Evolutionary conservation across 1,284 basidiomycete genomes (phyloP).

Genomic region (Somion occarium): DNA sequence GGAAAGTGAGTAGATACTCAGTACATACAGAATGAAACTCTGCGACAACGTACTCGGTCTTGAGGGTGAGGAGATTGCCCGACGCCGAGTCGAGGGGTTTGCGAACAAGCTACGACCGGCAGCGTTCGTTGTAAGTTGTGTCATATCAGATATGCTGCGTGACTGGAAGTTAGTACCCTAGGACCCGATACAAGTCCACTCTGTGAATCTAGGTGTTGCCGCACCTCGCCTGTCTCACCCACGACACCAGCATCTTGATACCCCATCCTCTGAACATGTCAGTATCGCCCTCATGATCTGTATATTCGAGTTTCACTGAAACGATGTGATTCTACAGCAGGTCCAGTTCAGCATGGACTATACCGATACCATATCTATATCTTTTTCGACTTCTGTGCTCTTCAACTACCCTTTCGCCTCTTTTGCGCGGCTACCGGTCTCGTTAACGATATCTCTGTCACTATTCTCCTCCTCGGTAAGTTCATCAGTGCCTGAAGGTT

Average conservation of each 20-base stretch:
- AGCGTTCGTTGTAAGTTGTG: conserved; percentile 56
- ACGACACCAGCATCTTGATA: conserved; percentile 31
- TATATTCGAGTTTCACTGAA: not conserved
- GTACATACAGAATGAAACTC: conserved; percentile 70
- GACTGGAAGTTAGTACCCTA: no score
- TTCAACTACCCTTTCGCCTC: conserved; percentile 79
- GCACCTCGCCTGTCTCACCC: conserved; percentile 65
- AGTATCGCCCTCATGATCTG: conserved; percentile 4
- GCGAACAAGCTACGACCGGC: conserved; percentile 66
- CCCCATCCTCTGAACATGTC: conserved; percentile 22
- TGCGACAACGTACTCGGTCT: conserved; percentile 53
- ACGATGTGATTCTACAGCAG: conserved; percentile 31
- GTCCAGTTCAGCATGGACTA: conserved; percentile 66
- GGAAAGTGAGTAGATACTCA: conserved; percentile 43
- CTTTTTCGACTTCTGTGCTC: conserved; percentile 75
- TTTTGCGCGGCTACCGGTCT: conserved; percentile 77
- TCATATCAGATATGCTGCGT: not conserved
- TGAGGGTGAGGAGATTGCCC: conserved; percentile 69
- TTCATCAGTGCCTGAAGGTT: conserved; percentile 1
- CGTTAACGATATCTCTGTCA: conserved; percentile 73
- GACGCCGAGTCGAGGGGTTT: conserved; percentile 63
- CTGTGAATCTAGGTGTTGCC: conserved; percentile 65
- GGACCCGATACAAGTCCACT: conserved; percentile 74
- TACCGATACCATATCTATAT: conserved; percentile 66
- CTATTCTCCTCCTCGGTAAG: conserved; percentile 67